Evolutionary conservation across 2,329 filamentous ascomycete genomes (phyloP).

Genomic region (Thelonectria blattea): DNA sequence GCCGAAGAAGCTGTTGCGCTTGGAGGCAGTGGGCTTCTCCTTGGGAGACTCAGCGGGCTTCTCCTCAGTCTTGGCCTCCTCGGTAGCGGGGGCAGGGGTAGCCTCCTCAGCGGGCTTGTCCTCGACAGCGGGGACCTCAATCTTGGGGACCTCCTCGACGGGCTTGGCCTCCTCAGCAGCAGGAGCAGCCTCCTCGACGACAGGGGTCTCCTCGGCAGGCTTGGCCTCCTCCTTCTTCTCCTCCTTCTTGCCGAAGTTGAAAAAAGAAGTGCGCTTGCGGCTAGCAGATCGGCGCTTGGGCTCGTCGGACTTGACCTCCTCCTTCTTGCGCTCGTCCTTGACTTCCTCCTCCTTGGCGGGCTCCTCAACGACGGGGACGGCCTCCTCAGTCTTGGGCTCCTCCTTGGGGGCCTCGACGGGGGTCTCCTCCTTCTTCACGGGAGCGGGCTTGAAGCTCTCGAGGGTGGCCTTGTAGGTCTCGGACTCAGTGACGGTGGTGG

Average conservation of each 20-base stretch:
- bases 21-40: slow-evolving; percentile 53
- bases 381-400: slow-evolving; percentile 36
- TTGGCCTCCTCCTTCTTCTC: slow-evolving; percentile 53
- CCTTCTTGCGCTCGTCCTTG: slow-evolving; percentile 47
- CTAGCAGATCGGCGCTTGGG: slow-evolving; percentile 68
- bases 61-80: slow-evolving; percentile 43
- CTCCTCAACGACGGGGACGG: slow-evolving; percentile 40
- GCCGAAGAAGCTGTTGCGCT: slow-evolving; percentile 65
- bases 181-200: slow-evolving; percentile 15
- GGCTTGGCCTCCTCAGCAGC: slow-evolving; percentile 27
- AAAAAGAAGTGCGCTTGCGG: slow-evolving; percentile 70
- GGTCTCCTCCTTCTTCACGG: slow-evolving; percentile 51
- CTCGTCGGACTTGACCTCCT: slow-evolving; percentile 62
- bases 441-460: slow-evolving; percentile 67
- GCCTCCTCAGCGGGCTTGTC: slow-evolving; percentile 45
- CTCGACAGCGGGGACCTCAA: slow-evolving; percentile 41
- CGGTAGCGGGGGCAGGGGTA: slow-evolving; percentile 37
- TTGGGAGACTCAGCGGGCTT: slow-evolving; percentile 50
- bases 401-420: slow-evolving; percentile 45
- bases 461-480: slow-evolving; percentile 89
- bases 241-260: slow-evolving; percentile 65
- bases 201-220: slow-evolving; percentile 41
- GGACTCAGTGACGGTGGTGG: slow-evolving; percentile 73
- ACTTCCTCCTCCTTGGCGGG: slow-evolving; percentile 44
- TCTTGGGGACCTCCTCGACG: slow-evolving; percentile 32